Conservation (phyloP, 164 flowering plant species). For the Berberis vulgaris region DNA sequence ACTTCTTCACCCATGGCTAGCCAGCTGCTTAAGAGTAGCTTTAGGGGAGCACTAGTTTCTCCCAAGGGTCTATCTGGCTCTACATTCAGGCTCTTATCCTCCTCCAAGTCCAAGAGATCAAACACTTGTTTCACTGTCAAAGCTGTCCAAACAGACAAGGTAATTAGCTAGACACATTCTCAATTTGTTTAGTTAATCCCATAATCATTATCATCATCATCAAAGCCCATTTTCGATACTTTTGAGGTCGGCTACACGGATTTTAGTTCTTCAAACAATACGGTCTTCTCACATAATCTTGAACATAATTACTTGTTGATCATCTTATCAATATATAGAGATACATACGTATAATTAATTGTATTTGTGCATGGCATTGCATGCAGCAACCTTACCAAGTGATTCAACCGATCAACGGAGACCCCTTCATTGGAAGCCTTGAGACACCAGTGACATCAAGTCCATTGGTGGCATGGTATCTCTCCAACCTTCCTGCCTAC, state of each 20-base stretch:
- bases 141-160: constrained; percentile 58
- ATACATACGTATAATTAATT: background rate
- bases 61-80: constrained; percentile 46
- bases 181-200: background rate
- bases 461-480: constrained; percentile 94
- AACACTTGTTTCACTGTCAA: constrained; percentile 36
- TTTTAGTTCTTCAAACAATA: background rate
- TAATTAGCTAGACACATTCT: constrained; percentile 4
- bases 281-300: background rate
- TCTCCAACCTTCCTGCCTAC: constrained; percentile 94
- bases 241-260: too few relatives aligned
- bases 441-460: constrained; percentile 97
- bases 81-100: constrained; percentile 25
- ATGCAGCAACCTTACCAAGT: constrained; percentile 92
- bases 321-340: background rate
- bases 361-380: background rate
- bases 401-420: constrained; percentile 87
- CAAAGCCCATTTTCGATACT: background rate
- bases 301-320: too few relatives aligned
- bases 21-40: constrained; percentile 34
- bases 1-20: constrained; percentile 41
- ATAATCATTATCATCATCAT: too few relatives aligned
- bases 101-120: constrained; percentile 17
- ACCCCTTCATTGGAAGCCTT: constrained; percentile 93
- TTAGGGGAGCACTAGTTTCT: constrained; percentile 24